Evolutionary conservation across 306 rosid genomes (phyloP).

Genomic region (Cicer judaicum): DNA sequence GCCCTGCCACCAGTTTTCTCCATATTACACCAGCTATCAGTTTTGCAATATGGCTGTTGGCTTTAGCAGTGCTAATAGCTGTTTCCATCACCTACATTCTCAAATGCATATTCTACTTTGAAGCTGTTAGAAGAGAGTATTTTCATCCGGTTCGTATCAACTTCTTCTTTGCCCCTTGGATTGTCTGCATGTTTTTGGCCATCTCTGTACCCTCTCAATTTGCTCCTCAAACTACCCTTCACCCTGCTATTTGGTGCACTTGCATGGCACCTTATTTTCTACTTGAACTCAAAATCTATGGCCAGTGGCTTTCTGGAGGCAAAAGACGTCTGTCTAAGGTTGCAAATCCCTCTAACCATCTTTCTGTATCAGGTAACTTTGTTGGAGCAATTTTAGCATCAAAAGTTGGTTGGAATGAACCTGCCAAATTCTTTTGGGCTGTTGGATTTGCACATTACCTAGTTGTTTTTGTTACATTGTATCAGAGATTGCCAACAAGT

Average conservation of each 20-base stretch:
- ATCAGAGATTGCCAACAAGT: constrained; percentile 87
- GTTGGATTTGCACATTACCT: constrained; percentile 85
- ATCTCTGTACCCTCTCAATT: constrained; percentile 58
- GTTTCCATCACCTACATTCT: constrained; percentile 70
- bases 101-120: constrained; percentile 83
- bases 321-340: constrained; percentile 80
- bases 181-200: constrained; percentile 81
- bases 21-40: constrained; percentile 60
- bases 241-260: constrained; percentile 72
- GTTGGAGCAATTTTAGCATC: constrained; percentile 86
- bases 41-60: constrained; percentile 67
- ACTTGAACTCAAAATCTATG: constrained; percentile 82
- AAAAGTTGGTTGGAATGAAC: constrained; percentile 75
- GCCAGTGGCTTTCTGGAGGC: constrained; percentile 92
- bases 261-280: constrained; percentile 78
- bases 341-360: constrained; percentile 80
- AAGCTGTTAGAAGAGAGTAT: constrained; percentile 84
- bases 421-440: constrained; percentile 90
- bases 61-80: constrained; percentile 50
- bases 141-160: constrained; percentile 81
- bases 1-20: constrained; percentile 75
- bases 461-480: constrained; percentile 83
- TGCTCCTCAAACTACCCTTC: constrained; percentile 51
- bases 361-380: constrained; percentile 85
- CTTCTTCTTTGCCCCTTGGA: constrained; percentile 95